phyloP scores from a whole-genome alignment of 306 rosid genomes.

The Cucumis hystrix region DNA sequence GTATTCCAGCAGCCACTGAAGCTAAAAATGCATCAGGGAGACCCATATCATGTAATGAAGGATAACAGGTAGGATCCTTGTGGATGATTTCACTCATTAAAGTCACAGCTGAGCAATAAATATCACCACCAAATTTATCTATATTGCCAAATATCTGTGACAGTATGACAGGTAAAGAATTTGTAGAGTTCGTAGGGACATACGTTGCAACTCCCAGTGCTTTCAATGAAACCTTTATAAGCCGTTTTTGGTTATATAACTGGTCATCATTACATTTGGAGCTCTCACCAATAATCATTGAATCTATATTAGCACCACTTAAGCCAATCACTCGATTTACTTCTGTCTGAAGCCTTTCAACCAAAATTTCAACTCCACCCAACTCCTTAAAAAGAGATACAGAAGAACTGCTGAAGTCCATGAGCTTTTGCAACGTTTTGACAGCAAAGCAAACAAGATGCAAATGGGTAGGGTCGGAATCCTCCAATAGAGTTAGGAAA shows the following conservation, averaged over 20 bases:
- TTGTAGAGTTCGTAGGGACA: constrained; percentile 53
- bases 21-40: constrained; percentile 86
- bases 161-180: constrained; percentile 64
- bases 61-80: constrained; percentile 84
- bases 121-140: constrained; percentile 88
- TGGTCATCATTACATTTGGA: constrained; percentile 47
- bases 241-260: constrained; percentile 69
- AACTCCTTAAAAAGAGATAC: constrained; percentile 88
- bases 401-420: constrained; percentile 94
- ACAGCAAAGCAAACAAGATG: constrained; percentile 91
- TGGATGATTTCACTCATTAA: constrained; percentile 96
- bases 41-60: constrained; percentile 79
- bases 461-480: constrained; percentile 74
- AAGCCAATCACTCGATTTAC: constrained; percentile 69
- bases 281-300: constrained; percentile 60
- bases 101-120: constrained; percentile 92
- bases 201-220: constrained; percentile 93
- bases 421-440: constrained; percentile 93
- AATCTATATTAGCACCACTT: constrained; percentile 28
- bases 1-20: constrained; percentile 69
- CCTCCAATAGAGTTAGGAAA: constrained; percentile 90
- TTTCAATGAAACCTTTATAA: constrained; percentile 79
- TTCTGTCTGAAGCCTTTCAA: constrained; percentile 75
- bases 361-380: constrained; percentile 88
- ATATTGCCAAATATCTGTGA: constrained; percentile 52